A percentile compares a stretch with the other conserved stretches of the same genome.
Evolutionary conservation across 345 rosid genomes (phyloP).

Genomic region (Brassica juncea): DNA sequence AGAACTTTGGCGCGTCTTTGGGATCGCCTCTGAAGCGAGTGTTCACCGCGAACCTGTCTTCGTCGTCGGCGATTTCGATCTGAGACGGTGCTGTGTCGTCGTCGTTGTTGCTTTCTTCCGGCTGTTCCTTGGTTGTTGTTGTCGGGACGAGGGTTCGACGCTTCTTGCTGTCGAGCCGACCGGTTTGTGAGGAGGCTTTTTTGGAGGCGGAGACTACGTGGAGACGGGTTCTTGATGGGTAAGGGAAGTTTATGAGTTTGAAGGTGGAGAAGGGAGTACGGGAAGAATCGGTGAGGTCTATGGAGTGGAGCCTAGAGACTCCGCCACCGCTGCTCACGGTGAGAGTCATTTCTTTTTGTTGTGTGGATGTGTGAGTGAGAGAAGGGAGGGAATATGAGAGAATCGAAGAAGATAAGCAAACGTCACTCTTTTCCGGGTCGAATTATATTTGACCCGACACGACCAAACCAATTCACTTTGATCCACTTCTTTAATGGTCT

Average conservation of each 20-base stretch:
- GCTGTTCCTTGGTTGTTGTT: constrained; percentile 36
- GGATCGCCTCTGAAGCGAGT: constrained; percentile 35
- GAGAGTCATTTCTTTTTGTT: constrained; percentile 49
- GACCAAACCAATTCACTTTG: not conserved
- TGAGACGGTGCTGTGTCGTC: constrained; percentile 16
- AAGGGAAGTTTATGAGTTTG: constrained; percentile 37
- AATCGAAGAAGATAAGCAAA: constrained; percentile 33
- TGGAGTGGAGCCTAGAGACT: constrained; percentile 45
- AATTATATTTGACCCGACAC: constrained; percentile 13
- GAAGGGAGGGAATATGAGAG: constrained; percentile 26
- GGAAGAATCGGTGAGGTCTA: constrained; percentile 29
- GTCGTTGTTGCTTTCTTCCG: constrained; percentile 16
- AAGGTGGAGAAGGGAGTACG: constrained; percentile 4
- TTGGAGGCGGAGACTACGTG: constrained; percentile 62
- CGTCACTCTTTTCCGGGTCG: not conserved
- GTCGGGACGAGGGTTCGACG: constrained; percentile 51
- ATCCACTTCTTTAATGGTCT: too few species aligned
- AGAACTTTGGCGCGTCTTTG: constrained; percentile 32
- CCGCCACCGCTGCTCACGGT: constrained; percentile 47
- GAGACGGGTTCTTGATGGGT: constrained; percentile 28
- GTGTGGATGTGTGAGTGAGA: constrained; percentile 39
- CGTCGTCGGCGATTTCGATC: constrained; percentile 39
- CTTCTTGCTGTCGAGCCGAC: constrained; percentile 69
- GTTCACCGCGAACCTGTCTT: constrained; percentile 34
- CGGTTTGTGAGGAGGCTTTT: constrained; percentile 62